A percentile compares a stretch with the other conserved stretches of the same genome.
These are phyloP conservation scores for Basidioascus undulatus DNA, from an alignment of 768 basidiomycete genomes.

Conservation along the genomic window DNA sequence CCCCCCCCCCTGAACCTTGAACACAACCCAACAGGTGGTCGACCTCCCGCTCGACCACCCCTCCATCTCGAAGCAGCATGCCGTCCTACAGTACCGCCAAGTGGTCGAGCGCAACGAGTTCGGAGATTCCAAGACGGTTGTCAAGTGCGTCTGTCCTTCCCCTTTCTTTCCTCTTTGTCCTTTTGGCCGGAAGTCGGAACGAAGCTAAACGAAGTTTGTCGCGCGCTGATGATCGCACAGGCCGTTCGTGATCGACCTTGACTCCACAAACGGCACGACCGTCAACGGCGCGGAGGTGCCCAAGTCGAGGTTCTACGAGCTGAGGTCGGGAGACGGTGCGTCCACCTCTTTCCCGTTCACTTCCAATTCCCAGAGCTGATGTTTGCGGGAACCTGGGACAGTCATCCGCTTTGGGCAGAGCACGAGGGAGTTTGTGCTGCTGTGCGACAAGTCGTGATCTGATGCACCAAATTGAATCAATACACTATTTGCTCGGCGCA, in stretches of 20 bases:
- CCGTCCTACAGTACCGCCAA: conserved; percentile 84
- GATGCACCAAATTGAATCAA: too few relatives aligned
- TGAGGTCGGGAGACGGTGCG: conserved; percentile 55
- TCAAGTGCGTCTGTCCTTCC: conserved; percentile 39
- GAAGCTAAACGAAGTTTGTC: too few relatives aligned
- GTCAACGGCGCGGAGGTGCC: conserved; percentile 78
- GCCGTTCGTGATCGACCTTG: conserved; percentile 90
- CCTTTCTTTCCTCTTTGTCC: background rate
- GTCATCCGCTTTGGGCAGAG: too few relatives aligned
- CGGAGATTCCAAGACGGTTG: conserved; percentile 45
- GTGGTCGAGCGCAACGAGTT: conserved; percentile 70
- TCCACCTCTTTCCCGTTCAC: conserved; percentile 3
- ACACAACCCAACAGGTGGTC: conserved; percentile 20
- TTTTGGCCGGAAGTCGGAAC: too few relatives aligned
- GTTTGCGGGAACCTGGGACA: too few relatives aligned
- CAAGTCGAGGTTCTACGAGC: conserved; percentile 60
- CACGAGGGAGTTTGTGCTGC: too few relatives aligned
- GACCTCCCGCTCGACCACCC: conserved; percentile 77
- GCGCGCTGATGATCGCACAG: conserved; percentile 22
- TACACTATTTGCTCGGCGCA: too few relatives aligned
- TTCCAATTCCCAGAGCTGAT: too few relatives aligned
- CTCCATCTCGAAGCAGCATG: conserved; percentile 95
- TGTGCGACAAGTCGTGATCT: too few relatives aligned
- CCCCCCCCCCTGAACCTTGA: too few relatives aligned
- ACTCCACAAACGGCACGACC: conserved; percentile 87